Conservation (phyloP, 1,284 basidiomycete genomes). For the Puccinia novopanici region DNA sequence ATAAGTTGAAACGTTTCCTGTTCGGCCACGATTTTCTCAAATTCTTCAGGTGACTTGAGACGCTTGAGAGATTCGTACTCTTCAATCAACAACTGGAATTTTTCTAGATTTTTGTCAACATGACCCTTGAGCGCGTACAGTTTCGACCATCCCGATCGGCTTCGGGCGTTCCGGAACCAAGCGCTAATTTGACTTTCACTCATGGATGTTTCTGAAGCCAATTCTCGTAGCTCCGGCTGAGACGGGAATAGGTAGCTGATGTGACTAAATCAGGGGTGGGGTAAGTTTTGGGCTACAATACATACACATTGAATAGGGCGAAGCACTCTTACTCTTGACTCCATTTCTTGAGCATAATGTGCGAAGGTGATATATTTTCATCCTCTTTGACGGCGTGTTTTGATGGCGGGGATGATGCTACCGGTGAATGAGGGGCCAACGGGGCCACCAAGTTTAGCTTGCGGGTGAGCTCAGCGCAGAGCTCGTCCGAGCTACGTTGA, state of each 20-base stretch:
- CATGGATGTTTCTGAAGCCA: conserved; percentile 7
- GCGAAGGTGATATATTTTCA: not conserved
- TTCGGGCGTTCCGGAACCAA: conserved; percentile 43
- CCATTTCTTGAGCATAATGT: conserved; percentile 14
- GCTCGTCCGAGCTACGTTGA: not conserved
- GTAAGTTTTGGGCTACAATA: not conserved
- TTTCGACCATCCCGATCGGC: conserved; percentile 39
- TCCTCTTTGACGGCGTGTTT: not conserved
- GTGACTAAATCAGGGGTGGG: not conserved
- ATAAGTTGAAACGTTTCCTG: conserved; percentile 16
- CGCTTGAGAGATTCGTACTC: conserved; percentile 23
- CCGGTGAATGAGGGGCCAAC: not conserved
- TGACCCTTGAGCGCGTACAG: conserved; percentile 22
- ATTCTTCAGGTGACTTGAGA: not conserved
- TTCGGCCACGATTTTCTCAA: not conserved
- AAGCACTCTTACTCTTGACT: conserved; percentile 13
- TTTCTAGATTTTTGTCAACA: conserved; percentile 17
- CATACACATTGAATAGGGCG: not conserved
- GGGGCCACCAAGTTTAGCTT: not conserved
- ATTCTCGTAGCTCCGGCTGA: not conserved
- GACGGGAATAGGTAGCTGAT: conserved; percentile 37
- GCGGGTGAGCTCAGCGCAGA: not conserved
- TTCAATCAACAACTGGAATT: conserved; percentile 1
- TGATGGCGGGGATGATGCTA: not conserved
- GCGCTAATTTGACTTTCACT: not conserved